Base-by-base conservation (phyloP, 306 rosid genomes). In the Cercis canadensis region DNA sequence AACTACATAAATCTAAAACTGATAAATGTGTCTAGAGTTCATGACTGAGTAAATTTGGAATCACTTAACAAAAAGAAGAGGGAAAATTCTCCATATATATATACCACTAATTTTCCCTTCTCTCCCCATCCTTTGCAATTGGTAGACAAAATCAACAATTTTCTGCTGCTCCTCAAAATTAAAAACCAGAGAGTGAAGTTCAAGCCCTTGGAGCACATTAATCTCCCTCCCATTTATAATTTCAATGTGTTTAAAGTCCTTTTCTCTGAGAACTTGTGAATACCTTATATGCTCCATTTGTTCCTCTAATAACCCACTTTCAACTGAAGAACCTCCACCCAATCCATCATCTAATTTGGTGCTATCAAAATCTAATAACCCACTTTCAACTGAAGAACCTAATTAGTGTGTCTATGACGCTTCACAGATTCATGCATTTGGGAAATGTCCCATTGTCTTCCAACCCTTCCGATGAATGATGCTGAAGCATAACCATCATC, bases 171-270 rank as follows among this genome's bases (percentile, higher is more conserved):
- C 89, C 33, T 44, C 13, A 7, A 33, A 13, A 73, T 75, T 75
- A 71, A 87, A 87, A 62, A 87, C 92, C n/a, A 18, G 14, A 0
- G 62, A 65, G 50, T 84, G 82, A 52, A 85, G 86, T 78, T 85
- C 80, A 61, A 87, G 83, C 11, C 87, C 92, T 5, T 66, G 49
- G 4, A 87, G 73, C 44, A 87, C 60, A 75, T 87, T 80, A 29
- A 51, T 57, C 17, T 2, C 4, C 72, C 45, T 75, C 12, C 84
- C 73, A 56, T 78, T 34, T 6, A 80, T 36, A 19, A 32, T 62
- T 65, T 87, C 87, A 57, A 15, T 0, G 47, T 5, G 31, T 46
- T 18, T 13, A 32, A 82, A 82, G 71, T 85, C 44, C 32, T 52
- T 78, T 67, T 75, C 11, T 31, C 64, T 32, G 5, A 31, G 18